Base-by-base conservation (phyloP, 768 basidiomycete genomes). In the Rhodotorula paludigena region DNA sequence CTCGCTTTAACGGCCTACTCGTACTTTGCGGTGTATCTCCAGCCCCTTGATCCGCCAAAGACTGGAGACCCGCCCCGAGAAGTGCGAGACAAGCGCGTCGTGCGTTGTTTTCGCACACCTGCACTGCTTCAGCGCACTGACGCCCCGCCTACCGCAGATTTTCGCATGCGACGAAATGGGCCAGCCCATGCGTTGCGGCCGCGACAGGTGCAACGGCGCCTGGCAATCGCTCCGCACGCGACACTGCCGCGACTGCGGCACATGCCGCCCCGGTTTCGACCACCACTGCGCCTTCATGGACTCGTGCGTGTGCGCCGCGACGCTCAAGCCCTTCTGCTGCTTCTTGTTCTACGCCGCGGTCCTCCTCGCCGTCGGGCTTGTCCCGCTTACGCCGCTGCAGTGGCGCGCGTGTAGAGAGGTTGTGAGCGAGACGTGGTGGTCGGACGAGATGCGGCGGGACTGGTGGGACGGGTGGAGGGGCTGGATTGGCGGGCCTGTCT, bases 251-350 rank as follows among this genome's bases (percentile, higher is more conserved):
- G 68, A 69, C 30, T 69, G 68, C 48, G 52, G 48, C 2, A 47
- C 35, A 1, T 69, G 68, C 30, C 68, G 54, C 10, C 30, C 33
- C 1, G 12, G 28, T 0, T 68, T 67, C 56, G 66, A 72, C 44
- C 70, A 72, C 52, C 66, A 72, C 45, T 72, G 70, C 60, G 33
- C 51, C 11, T 72, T 72, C 60, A 62, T 68, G 57, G 63, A 61
- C 49, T 56, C 57, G 35, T 64, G 63, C 55, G 49, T 64, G n/a
- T 25, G 39, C 42, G 45, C 53, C 15, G 23, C 45, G 15, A 69
- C 64, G 3, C 53, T 59, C 51, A 63, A 61, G 44, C 56, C 64
- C 5, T 63, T 61, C n/a, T 39, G 41, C 35, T 8, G 15, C 14
- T 70, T 65, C 32, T 56, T 69, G 44, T 16, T 53, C 32, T 64